A percentile compares a stretch with the other conserved stretches of the same genome.
Evolutionary conservation across 2,329 filamentous ascomycete genomes (phyloP).

Genomic region (Fusarium sublunatum): DNA sequence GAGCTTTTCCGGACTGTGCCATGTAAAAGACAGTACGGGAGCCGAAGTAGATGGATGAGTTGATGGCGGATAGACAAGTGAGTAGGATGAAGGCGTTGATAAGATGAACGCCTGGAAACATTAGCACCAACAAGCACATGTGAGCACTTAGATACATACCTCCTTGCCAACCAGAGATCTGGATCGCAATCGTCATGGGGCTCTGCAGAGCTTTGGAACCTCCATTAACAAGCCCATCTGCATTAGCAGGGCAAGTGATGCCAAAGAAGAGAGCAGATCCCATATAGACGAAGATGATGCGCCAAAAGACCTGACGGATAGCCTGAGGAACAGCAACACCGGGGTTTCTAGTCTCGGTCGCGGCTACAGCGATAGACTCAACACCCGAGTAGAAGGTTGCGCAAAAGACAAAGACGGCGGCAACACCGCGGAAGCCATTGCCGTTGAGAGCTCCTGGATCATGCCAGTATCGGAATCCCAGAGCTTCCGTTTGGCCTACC

Average conservation of each 20-base stretch:
- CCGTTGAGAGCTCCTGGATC: conserved; percentile 75
- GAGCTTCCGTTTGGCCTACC: conserved; percentile 63
- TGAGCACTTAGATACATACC: conserved; percentile 53
- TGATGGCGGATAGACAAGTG: conserved; percentile 77
- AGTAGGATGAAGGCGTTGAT: conserved; percentile 83
- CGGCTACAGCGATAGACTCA: conserved; percentile 71
- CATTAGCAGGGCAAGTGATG: conserved; percentile 77
- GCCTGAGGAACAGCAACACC: conserved; percentile 66
- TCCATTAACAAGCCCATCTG: conserved; percentile 70
- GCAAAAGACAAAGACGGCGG: conserved; percentile 75
- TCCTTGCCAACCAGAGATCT: conserved; percentile 77
- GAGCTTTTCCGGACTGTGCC: conserved; percentile 78
- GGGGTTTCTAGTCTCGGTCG: conserved; percentile 70
- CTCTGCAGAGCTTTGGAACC: conserved; percentile 73
- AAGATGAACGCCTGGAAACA: conserved; percentile 66
- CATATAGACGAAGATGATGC: conserved; percentile 73
- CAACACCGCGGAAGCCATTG: conserved; percentile 74
- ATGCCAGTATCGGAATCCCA: conserved; percentile 79
- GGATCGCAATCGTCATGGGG: conserved; percentile 79
- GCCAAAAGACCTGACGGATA: conserved; percentile 70
- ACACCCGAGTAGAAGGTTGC: conserved; percentile 78
- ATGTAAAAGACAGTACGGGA: conserved; percentile 81
- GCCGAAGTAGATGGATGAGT: conserved; percentile 81
- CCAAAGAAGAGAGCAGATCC: conserved; percentile 80
- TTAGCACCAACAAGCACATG: conserved; percentile 9